Evolutionary conservation across 2,329 filamentous ascomycete species (phyloP), one percentile per base, ranked within the genome.

Genomic region (Ampelomyces quisqualis): DNA sequence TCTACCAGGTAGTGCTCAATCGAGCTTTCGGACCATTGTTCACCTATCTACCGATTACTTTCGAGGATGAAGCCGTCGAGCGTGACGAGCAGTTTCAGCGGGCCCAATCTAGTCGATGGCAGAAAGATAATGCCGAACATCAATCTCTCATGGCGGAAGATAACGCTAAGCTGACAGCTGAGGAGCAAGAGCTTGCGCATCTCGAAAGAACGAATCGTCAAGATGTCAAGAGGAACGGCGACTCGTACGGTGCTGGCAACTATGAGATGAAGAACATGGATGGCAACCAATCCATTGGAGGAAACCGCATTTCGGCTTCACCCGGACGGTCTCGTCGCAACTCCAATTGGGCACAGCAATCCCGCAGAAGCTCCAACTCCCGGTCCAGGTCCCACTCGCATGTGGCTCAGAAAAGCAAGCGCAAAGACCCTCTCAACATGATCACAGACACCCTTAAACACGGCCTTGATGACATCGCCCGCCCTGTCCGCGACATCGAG

Each of bases 61-160:
- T 97, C 40, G 93, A 98, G 65, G 93, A 97, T 50, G 91, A 96
- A 62, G 93, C 93, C 2, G 88, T 93, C 1, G 73, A 88, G n/a
- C 84, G 91, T 5, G 93, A 98, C 54, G 82, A 91, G 59, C 88
- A 86, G 26, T 98, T 97, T 62, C 85, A 89, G 55, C 77, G 85
- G 32, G 85, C 84, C 3, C 89, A 94, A 63, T 82, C 84, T 42
- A 76, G 75, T 15, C 83, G 85, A 7, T 79, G 90, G 41, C 83
- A 84, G 8, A 64, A 66, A 23, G 72, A 78, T 0, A 76, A 79
- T 2, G 76, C 77, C 3, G 73, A 77, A 13, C 71, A 63, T 20
- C 45, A 55, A 13, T 72, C 33, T 30, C 65, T 75, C 15, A 73
- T 56, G 24, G 55, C 55, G 23, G 57, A 67, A 33, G 51, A 65